Evolutionary conservation across 441 rosid species (phyloP), one percentile per base, ranked within the genome.

Genomic region (Raphanus hybrid): DNA sequence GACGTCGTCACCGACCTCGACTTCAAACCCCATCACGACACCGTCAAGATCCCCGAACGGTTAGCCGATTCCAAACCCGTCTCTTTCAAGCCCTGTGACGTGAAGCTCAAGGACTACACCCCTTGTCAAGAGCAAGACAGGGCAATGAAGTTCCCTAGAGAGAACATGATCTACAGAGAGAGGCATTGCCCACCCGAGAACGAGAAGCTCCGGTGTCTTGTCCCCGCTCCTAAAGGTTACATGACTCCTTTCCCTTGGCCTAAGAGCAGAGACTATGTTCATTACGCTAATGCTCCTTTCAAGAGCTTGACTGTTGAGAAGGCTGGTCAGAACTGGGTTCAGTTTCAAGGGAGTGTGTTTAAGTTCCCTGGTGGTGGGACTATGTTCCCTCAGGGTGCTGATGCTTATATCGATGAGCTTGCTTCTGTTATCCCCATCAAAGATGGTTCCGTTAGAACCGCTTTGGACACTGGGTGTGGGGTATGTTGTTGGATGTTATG

Each of bases 291-390:
- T 75, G 94, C 87, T 82, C 94, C 94, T 69, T 84, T 84, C 76
- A 88, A 88, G 79, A 83, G 87, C 80, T 78, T 90, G 80, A 88
- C 92, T 0, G 92, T 90, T 4, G 92, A 88, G 59, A 90, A 90
- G 71, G 92, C 92, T 65, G 84, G 80, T 0, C 92, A 90, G 85
- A 86, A 90, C 65, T 88, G 94, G 94, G 90, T 88, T 77, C 85
- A 86, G 85, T 86, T 69, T 71, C 84, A 88, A 80, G 94, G 94
- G 9, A 80, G 84, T 69, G 90, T 85, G 64, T 88, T 90, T 71
- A 90, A 85, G 61, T 90, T 90, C 78, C 94, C 94, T 0, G 94
- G 94, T 71, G 94, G 94, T 3, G 94, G 94, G 71, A 88, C 92
- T 45, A 86, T 86, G 94, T 88, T 88, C 54, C 92, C 94, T 58